Percentiles rank a stretch among this genome's conserved stretches.
Conservation (phyloP, 2,329 filamentous ascomycete genomes). For the Metarhizium sp. region DNA sequence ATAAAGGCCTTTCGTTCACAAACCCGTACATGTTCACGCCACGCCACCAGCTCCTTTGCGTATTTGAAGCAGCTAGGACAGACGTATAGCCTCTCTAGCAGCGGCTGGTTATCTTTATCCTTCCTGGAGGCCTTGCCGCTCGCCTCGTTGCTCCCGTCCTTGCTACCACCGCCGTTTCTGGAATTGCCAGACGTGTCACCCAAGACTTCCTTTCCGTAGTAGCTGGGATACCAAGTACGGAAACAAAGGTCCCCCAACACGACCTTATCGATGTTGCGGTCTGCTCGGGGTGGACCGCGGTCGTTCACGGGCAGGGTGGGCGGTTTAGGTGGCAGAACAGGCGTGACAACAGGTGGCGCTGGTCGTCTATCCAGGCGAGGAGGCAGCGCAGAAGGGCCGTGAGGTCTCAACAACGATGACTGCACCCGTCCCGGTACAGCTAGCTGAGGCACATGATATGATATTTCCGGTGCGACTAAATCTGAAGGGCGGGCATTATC, state of each 20-base stretch:
- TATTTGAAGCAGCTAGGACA: constrained; percentile 96
- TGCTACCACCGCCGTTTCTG: constrained; percentile 14
- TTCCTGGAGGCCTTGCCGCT: constrained; percentile 20
- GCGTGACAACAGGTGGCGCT: constrained; percentile 18
- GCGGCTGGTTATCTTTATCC: constrained; percentile 27
- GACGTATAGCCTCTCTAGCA: constrained; percentile 67
- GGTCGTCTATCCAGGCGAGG: constrained; percentile 19
- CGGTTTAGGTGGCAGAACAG: constrained; percentile 26
- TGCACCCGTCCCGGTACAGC: constrained; percentile 14
- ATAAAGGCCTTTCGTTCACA: constrained; percentile 42
- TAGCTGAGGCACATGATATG: constrained; percentile 29
- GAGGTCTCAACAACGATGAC: constrained; percentile 23
- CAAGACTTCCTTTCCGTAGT: constrained; percentile 67
- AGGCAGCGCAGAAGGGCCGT: constrained; percentile 23
- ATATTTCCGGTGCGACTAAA: constrained; percentile 30
- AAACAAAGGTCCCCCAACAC: constrained; percentile 78
- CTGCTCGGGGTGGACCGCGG: constrained; percentile 32
- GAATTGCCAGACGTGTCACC: constrained; percentile 34
- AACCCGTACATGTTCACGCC: constrained; percentile 46
- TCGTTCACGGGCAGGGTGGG: constrained; percentile 16
- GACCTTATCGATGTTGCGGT: constrained; percentile 79
- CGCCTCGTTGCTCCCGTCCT: constrained; percentile 19
- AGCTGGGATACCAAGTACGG: constrained; percentile 86
- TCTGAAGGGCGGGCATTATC: constrained; percentile 21
- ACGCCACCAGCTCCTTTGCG: constrained; percentile 51